Conservation (phyloP, 2,329 filamentous ascomycete genomes). For the Fusarium virguliforme region DNA sequence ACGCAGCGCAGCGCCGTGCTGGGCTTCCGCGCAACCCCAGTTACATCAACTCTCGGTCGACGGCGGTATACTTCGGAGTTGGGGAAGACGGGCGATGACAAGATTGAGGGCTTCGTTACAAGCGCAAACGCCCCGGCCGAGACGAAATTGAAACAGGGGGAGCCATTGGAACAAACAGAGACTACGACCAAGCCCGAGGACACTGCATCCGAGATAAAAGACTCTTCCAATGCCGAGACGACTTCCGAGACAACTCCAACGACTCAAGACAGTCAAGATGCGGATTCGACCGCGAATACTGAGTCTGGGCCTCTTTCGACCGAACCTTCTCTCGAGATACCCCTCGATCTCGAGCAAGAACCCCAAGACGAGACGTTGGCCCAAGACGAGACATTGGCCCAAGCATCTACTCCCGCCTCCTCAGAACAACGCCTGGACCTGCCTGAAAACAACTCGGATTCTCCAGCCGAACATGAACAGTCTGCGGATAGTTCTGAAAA, state of each 20-base stretch:
- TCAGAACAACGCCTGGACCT: background rate
- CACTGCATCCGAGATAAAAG: constrained; percentile 4
- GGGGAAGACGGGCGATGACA: constrained; percentile 42
- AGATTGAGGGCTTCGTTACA: constrained; percentile 47
- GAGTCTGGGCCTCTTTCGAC: background rate
- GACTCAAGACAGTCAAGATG: constrained; percentile 11
- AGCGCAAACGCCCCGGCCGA: background rate
- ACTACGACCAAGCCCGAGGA: constrained; percentile 10
- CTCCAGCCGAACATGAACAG: background rate
- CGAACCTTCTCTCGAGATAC: background rate
- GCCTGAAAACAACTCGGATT: background rate
- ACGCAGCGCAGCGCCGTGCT: constrained; percentile 40
- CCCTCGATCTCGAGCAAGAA: constrained; percentile 7
- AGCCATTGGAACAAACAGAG: background rate
- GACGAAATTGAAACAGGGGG: background rate
- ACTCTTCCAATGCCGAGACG: constrained; percentile 10
- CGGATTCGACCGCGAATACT: background rate
- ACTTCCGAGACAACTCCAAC: background rate
- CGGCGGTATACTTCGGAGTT: constrained; percentile 50
- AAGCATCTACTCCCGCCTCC: background rate
- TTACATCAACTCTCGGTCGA: constrained; percentile 27
- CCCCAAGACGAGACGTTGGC: background rate
- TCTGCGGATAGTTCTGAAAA: background rate
- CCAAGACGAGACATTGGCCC: background rate
- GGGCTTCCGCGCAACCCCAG: constrained; percentile 27